A percentile compares a stretch with the other conserved stretches of the same genome.
Conservation (phyloP, 257 asterid species). For the Catharanthus roseus region DNA sequence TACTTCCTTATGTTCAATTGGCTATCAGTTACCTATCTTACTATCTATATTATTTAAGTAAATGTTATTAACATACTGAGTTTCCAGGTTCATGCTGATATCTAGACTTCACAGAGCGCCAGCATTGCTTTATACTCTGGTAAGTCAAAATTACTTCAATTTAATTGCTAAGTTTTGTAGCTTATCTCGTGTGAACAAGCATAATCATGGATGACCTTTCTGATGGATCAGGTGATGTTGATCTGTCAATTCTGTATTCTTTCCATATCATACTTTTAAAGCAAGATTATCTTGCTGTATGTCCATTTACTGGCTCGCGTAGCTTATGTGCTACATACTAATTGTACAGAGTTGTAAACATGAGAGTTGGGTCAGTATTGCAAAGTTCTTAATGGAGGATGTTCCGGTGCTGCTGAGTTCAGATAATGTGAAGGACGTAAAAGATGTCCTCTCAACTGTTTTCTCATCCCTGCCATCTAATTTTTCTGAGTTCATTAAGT, state of each 20-base stretch:
- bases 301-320: constrained; percentile 7
- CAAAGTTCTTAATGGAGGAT: constrained; percentile 76
- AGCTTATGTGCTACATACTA: constrained; percentile 18
- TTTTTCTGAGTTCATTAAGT: constrained; percentile 74
- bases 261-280: not conserved
- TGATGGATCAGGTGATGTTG: not conserved
- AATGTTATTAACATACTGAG: not conserved
- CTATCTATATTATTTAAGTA: not conserved
- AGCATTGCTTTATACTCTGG: constrained; percentile 86
- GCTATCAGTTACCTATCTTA: not conserved
- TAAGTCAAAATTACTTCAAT: constrained; percentile 33
- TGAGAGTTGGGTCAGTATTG: constrained; percentile 82
- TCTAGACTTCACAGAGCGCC: constrained; percentile 87
- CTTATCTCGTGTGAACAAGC: not conserved
- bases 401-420: constrained; percentile 68
- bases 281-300: not conserved
- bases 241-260: not conserved
- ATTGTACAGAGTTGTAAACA: constrained; percentile 83
- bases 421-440: constrained; percentile 43
- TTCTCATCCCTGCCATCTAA: constrained; percentile 70
- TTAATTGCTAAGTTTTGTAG: constrained; percentile 11
- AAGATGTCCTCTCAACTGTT: constrained; percentile 53
- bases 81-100: constrained; percentile 89
- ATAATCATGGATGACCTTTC: not conserved
- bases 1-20: not conserved